Base-by-base conservation (phyloP, 78 protist species). In the Capsaspora owczarzaki region DNA sequence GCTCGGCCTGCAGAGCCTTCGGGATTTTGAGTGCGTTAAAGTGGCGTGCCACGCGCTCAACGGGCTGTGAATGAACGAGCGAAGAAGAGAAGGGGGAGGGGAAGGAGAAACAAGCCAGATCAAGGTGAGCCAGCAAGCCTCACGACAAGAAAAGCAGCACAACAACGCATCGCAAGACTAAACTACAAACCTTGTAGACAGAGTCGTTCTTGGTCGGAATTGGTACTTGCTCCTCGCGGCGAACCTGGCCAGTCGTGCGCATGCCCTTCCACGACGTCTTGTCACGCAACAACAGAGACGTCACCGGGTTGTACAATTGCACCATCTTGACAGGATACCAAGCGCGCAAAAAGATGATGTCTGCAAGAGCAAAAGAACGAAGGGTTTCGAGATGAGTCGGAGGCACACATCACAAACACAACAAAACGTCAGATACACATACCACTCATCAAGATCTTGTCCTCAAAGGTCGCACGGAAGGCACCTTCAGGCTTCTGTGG, bases 381-480 rank as follows among this genome's bases (percentile, higher is more conserved):
- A 3, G 33, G 12, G 33, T 2, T 2, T 33, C 38, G 33, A 63
- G 25, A 31, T 2, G n/a, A 63, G 42, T 23, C 2, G 74, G 20
- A 68, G n/a, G 66, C 12, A 56, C 4, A 12, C 66, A 56, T 25
- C 12, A 56, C 66, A 12, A 14, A 12, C 4, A 56, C 33, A 56
- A 56, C 33, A 12, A 56, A 29, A 12, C 10, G n/a, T n/a, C 51
- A 46, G 25, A 61, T 22, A 8, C 12, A 43, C 80, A 66, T 71
- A 72, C 86, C 89, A 27, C 90, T 80, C 56, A 78, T 75, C 14
- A 90, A 83, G 27, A 97, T 29, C 82, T 89, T 91, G 87, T 97
- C 99, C 81, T 98, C 99, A 47, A 98, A 98, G 27, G 98, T 94
- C 8, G 98, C 99, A 2, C 99, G 87, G 93, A 91, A 94, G 40